Base-by-base conservation (phyloP, 768 basidiomycete genomes). In the Coprinellus micaceus region DNA sequence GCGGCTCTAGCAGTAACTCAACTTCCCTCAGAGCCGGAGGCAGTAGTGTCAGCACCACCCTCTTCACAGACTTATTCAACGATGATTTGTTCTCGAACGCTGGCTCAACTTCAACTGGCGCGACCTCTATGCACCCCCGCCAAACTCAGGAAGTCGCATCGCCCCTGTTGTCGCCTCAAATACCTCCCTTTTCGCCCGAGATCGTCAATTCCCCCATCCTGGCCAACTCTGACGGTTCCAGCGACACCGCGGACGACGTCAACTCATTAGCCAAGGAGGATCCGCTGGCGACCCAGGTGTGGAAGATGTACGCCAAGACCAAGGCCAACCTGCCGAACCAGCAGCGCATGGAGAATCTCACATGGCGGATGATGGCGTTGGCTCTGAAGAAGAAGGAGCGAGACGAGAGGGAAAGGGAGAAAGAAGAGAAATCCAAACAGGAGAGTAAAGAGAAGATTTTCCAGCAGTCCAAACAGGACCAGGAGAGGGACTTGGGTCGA, bases 311-410 rank as follows among this genome's bases (percentile, higher is more conserved):
- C 66, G 85, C 93, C 33, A 85, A 90, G 58, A 90, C 89, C 45
- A 94, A 94, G 73, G 89, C 88, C n/a, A 82, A 80, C 29, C 73
- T 96, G 55, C 94, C 95, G 28, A 92, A 96, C 67, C 92, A 90
- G 0, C 91, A 94, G 71, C 77, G 95, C 66, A 94, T 99, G 92
- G 97, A 98, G 75, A 98, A 98, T 67, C 70, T 98, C 53, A 97
- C 95, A 0, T 98, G 96, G 96, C 76, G 97, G 57, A 91, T 98
- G 94, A 98, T 98, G 95, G 89, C 94, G 24, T 76, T 99, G 67
- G 92, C 91, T 12, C 74, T 99, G 54, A 88, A 89, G 78, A 96
- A 90, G 81, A 87, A 88, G 75, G 85, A 86, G 71, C 88, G 89
- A 43, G 85, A 88, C 21, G 86, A 88, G 54, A 77, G 82, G 58